Evolutionary conservation across 495 filamentous ascomycete genomes (phyloP).

Genomic region (Xylaria palmicola): DNA sequence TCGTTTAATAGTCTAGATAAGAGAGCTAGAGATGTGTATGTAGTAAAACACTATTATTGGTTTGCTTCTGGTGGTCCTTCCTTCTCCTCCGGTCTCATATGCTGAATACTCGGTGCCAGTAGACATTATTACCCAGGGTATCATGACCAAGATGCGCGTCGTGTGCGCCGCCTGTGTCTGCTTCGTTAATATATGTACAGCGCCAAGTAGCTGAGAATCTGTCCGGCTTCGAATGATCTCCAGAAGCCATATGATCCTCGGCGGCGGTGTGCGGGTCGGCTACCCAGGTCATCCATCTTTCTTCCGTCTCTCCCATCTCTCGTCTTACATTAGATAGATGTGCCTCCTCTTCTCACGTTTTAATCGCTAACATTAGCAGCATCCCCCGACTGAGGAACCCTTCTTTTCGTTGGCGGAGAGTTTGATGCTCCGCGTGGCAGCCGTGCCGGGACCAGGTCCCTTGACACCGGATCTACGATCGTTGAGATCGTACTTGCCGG

Average conservation of each 20-base stretch:
- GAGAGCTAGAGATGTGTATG: background rate
- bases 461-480: conserved; percentile 94
- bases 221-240: background rate
- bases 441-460: conserved; percentile 39
- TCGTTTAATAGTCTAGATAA: background rate
- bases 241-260: no score
- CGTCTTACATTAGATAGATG: conserved; percentile 14
- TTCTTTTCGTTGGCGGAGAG: conserved; percentile 36
- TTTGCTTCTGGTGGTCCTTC: background rate
- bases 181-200: conserved; percentile 25
- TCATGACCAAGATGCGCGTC: conserved; percentile 24
- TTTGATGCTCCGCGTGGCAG: conserved; percentile 52
- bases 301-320: background rate
- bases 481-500: conserved; percentile 89
- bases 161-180: conserved; percentile 12
- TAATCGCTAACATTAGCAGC: conserved; percentile 13
- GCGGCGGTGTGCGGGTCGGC: background rate
- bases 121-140: conserved; percentile 30
- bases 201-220: background rate
- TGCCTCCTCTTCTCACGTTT: background rate
- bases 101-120: conserved; percentile 13
- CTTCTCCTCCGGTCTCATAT: background rate
- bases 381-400: conserved; percentile 31
- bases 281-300: conserved; percentile 4
- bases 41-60: background rate